Evolutionary conservation across 768 basidiomycete genomes (phyloP), one percentile per base, ranked within the genome.

Genomic region (Russula dissimulans): DNA sequence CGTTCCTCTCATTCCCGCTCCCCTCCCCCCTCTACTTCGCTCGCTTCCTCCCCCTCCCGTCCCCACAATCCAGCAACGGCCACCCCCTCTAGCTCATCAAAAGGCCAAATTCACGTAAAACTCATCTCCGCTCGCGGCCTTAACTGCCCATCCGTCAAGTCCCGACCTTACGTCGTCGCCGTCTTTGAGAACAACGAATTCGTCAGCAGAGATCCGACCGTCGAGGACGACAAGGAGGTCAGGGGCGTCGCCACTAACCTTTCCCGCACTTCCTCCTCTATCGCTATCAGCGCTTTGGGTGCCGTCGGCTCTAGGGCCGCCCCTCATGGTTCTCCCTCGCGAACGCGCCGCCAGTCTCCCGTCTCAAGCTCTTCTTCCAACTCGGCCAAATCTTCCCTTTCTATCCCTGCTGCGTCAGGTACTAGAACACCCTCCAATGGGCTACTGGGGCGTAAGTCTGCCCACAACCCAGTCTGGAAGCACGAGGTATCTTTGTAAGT

Each of bases 121-220:
- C 84, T 99, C 70, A 92, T 99, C 73, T 85, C 87, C 65, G 97
- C 91, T 12, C 83, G 91, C 50, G 82, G 81, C 10, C 86, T 99
- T 71, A 85, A 85, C 64, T 86, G 93, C 54, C 79, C 79, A 46
- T 80, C 84, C 14, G 67, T 80, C 45, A 71, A 77, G 63, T 84
- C 89, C 4, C 79, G 84, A 0, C 91, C 94, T 17, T 98, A 99
- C 71, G 90, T 94, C 67, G 95, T 98, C 71, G 94, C 95, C 66
- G 89, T 94, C 73, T 99, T 97, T 74, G 97, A 99, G 77, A 90
- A 98, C 74, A 97, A 93, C 79, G 97, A 99, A 74, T 99, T 97
- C 70, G 86, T 99, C 71, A 86, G 86, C 67, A 78, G 97, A 47
- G 91, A 95, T 71, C 91, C 93, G 31, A 89, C 87, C 29, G 82